Base-by-base conservation (phyloP, 177 flowering plant species). In the Tripterygium wilfordii region DNA sequence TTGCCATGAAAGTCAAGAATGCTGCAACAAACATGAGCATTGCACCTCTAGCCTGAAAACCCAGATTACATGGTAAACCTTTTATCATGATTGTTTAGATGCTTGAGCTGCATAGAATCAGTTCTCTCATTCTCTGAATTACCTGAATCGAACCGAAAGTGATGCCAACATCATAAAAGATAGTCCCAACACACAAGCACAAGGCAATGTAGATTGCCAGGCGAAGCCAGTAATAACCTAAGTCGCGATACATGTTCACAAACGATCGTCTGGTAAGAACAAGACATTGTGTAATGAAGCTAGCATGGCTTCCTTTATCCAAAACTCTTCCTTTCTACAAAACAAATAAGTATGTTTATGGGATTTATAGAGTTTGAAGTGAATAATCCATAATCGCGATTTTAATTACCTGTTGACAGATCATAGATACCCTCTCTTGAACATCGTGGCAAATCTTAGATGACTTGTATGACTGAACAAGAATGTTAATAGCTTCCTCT, bases 191-290 rank as follows among this genome's bases (percentile, higher is more conserved):
- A 16, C 77, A 53, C 8, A 75, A 1, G 19, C 54, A 39, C 1
- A 80, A 8, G 0, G 43, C 38, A 5, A 77, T 28, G 33, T 75
- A 75, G 18, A 77, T 42, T 1, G 31, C 78, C 0, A 78, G 36
- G 8, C 87, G 76, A 16, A 77, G n/a, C 87, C 87, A 78, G 36
- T 78, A 80, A 45, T 80, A 77, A 28, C 87, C 87, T 2, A 47
- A 35, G 43, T 80, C 83, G 0, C 83, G 70, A 40, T 23, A 57
- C 87, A 77, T 80, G 66, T 80, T 80, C 28, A 75, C 54, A 10
- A 48, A 71, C 3, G 87, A 80, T 31, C 87, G 62, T 62, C 36
- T 59, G 10, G 79, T 76, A 7, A 84, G 75, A 30, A 76, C 67
- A 2, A 47, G 12, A 32, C 68, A 60, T 30, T 79, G 83, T 0